A percentile compares a stretch with the other conserved stretches of the same genome.
Evolutionary conservation across 441 rosid genomes (phyloP).

Genomic region (Breynia disticha): DNA sequence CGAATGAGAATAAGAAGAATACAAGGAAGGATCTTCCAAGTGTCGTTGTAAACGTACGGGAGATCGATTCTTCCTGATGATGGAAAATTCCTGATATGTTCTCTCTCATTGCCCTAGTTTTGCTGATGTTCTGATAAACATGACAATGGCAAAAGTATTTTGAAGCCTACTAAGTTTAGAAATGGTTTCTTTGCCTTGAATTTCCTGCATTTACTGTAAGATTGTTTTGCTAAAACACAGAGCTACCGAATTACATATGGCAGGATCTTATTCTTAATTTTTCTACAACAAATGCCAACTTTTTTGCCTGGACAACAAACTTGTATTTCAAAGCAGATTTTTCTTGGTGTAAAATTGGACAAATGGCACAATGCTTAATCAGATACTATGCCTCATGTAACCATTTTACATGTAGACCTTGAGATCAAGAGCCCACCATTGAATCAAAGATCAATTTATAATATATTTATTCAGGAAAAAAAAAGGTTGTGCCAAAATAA

Average conservation of each 20-base stretch:
- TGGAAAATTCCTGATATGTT: slow-evolving; percentile 7
- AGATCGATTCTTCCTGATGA: slow-evolving; percentile 17
- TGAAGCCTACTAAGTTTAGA: too few species aligned
- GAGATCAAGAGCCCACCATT: too few species aligned
- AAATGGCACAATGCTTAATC: neutral
- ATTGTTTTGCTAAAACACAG: neutral
- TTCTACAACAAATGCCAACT: neutral
- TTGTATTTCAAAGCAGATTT: neutral
- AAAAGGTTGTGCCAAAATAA: neutral
- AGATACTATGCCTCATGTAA: neutral
- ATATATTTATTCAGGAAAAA: too few species aligned
- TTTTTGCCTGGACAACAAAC: neutral
- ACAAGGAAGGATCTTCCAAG: slow-evolving; percentile 19
- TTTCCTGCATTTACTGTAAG: too few species aligned
- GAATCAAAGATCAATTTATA: neutral
- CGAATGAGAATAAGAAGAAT: slow-evolving; percentile 20
- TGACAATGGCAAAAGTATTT: too few species aligned
- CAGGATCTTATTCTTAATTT: neutral
- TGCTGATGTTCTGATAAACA: too few species aligned
- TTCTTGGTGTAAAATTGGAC: slow-evolving; percentile 2
- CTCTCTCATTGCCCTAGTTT: too few species aligned
- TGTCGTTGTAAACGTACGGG: slow-evolving; percentile 17
- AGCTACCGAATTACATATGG: neutral
- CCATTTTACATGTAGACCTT: too few species aligned
- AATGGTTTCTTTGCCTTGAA: too few species aligned